Base-by-base conservation (phyloP, 192 early-diverging fungal species). In the Spizellomyces punctatus region DNA sequence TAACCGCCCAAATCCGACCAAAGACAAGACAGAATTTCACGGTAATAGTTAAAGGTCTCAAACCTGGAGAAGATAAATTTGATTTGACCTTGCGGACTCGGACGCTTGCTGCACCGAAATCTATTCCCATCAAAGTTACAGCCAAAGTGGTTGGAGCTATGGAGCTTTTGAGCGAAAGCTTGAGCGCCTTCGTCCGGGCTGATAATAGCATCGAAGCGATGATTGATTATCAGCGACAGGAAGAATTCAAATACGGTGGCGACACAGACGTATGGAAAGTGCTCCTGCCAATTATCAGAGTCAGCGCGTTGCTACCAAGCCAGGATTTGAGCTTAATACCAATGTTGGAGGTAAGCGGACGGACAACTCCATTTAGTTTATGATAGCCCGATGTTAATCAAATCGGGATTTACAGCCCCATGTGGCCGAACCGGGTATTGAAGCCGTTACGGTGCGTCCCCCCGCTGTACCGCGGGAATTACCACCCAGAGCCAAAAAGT, bases 201-300 rank as follows among this genome's bases (percentile, higher is more conserved):
- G 85, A 86, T 61, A 78, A 69, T 45, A 73, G 69, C 52, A 77
- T 86, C 50, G 85, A 86, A 47, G 71, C 69, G 7, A 59, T 75
- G 43, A 58, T 82, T 8, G 63, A 63, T 56, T 50, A 71, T 16
- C 63, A 69, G 50, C 36, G 47, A 48, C 85, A 78, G 62, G 72
- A 82, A 27, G 77, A 82, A 48, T 43, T 56, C 9, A 56, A 60
- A 16, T 75, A 72, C 22, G 74, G 66, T 52, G 75, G 81, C 6
- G 85, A 86, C 55, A 57, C 69, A 16, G 67, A 81, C 17, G 54
- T 86, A 16, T 86, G 85, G 85, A 86, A 86, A 50, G 69, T 86
- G 66, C 60, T 81, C 36, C 67, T 84, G 22, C 85, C 85, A 6
- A 66, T 86, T 16, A 47, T 82, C 2, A 21, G 85, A 45, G 50